Evolutionary conservation across 1,139 yeast species (phyloP).

Genomic region (Debaryomycetaceae sp.): DNA sequence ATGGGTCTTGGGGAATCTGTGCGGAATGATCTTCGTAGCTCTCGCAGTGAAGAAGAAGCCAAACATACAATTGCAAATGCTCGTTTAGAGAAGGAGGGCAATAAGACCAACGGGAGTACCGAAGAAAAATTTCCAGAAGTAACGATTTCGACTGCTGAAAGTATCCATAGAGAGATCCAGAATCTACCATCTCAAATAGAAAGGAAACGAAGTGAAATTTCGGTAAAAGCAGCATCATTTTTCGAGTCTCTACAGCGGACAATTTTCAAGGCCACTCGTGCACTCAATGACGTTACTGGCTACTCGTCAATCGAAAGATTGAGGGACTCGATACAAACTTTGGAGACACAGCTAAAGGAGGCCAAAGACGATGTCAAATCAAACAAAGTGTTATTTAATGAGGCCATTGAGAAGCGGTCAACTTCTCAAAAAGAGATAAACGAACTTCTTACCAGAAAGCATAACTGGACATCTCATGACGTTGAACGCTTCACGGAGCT

Average conservation of each 20-base stretch:
- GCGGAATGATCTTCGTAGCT: neutral
- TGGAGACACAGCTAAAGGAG: constrained; percentile 47
- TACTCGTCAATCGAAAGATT: constrained; percentile 77
- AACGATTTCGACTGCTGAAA: constrained; percentile 8
- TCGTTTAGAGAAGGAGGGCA: neutral
- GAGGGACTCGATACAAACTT: constrained; percentile 54
- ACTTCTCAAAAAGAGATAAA: constrained; percentile 82
- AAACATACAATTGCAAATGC: neutral
- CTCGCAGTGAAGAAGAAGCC: neutral
- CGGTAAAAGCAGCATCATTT: constrained; percentile 44
- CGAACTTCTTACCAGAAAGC: constrained; percentile 81
- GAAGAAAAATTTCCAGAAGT: neutral
- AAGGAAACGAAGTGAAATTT: constrained; percentile 10
- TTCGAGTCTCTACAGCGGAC: constrained; percentile 66
- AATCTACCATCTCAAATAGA: constrained; percentile 33
- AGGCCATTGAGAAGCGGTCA: constrained; percentile 64
- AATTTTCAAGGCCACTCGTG: constrained; percentile 64
- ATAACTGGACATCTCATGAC: constrained; percentile 74
- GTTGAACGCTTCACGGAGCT: constrained; percentile 79
- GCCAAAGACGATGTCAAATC: constrained; percentile 48
- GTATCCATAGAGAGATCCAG: constrained; percentile 20
- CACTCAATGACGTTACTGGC: constrained; percentile 89
- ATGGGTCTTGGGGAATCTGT: neutral
- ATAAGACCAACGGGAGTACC: neutral
- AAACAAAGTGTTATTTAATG: constrained; percentile 53